phyloP scores from a whole-genome alignment of 163 green algal species.

The Smithsoniella earleae region DNA sequence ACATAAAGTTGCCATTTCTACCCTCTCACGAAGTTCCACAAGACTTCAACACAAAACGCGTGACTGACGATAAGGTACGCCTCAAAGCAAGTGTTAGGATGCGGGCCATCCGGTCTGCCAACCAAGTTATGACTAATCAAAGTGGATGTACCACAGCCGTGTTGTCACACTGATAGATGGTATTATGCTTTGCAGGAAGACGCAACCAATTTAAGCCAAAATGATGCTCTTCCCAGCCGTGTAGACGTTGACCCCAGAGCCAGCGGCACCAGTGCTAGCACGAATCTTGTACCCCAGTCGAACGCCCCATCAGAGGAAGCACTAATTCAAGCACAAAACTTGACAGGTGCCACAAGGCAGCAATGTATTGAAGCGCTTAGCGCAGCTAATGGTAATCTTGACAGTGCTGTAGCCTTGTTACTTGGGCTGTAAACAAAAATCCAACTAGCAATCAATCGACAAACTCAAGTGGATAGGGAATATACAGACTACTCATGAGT shows the following conservation, averaged over 20 bases:
- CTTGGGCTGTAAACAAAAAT: conserved; percentile 40
- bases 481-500: no score
- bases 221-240: not conserved
- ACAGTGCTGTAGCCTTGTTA: conserved; percentile 47
- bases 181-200: no score
- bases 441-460: no score
- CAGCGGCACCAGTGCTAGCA: not conserved
- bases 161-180: no score
- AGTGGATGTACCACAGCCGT: not conserved
- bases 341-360: not conserved
- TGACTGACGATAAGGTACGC: conserved; percentile 38
- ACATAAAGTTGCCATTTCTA: conserved; percentile 61
- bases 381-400: conserved; percentile 41
- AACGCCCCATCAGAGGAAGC: conserved; percentile 1
- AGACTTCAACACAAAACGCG: conserved; percentile 38
- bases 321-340: not conserved
- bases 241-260: conserved; percentile 1
- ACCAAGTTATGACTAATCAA: not conserved
- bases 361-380: conserved; percentile 39
- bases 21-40: conserved; percentile 33
- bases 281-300: not conserved
- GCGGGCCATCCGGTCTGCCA: not conserved
- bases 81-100: conserved; percentile 1
- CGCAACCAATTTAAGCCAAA: no score
- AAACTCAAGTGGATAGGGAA: no score